phyloP scores from a whole-genome alignment of 441 rosid genomes.

The Croton laevigatus region DNA sequence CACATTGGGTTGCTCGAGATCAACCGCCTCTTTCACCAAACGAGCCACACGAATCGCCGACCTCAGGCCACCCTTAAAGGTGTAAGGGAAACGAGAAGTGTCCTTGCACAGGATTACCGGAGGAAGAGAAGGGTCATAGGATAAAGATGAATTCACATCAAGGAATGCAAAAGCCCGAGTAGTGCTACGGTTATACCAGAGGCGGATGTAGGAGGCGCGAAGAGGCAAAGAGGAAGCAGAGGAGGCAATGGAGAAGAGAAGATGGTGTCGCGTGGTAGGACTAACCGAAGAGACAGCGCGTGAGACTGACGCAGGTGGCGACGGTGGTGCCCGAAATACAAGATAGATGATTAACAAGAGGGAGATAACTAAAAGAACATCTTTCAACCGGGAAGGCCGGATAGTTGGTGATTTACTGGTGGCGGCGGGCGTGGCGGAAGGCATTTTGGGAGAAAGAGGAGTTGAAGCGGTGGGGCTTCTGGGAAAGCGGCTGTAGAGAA shows the following conservation, averaged over 20 bases:
- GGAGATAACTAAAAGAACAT: slow-evolving; percentile 43
- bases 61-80: slow-evolving; percentile 62
- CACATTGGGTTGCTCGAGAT: slow-evolving; percentile 45
- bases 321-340: slow-evolving; percentile 35
- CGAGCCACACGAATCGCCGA: slow-evolving; percentile 84
- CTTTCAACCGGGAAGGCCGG: slow-evolving; percentile 41
- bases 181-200: slow-evolving; percentile 59
- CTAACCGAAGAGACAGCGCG: slow-evolving; percentile 21
- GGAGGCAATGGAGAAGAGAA: slow-evolving; percentile 80
- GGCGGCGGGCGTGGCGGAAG: slow-evolving; percentile 16
- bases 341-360: slow-evolving; percentile 42
- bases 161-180: slow-evolving; percentile 81
- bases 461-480: neutral
- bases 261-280: slow-evolving; percentile 50
- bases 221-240: slow-evolving; percentile 56
- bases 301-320: neutral
- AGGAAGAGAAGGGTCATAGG: slow-evolving; percentile 47
- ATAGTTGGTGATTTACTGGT: slow-evolving; percentile 14
- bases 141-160: slow-evolving; percentile 33
- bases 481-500: neutral
- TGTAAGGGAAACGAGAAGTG: slow-evolving; percentile 68
- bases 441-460: neutral
- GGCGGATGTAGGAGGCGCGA: slow-evolving; percentile 63
- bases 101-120: slow-evolving; percentile 50
- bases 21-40: slow-evolving; percentile 75